Percentiles rank a stretch among this genome's conserved stretches.
Evolutionary conservation across 1,284 basidiomycete species (phyloP).

Genomic region (Sporisorium iseilematis-ciliati): DNA sequence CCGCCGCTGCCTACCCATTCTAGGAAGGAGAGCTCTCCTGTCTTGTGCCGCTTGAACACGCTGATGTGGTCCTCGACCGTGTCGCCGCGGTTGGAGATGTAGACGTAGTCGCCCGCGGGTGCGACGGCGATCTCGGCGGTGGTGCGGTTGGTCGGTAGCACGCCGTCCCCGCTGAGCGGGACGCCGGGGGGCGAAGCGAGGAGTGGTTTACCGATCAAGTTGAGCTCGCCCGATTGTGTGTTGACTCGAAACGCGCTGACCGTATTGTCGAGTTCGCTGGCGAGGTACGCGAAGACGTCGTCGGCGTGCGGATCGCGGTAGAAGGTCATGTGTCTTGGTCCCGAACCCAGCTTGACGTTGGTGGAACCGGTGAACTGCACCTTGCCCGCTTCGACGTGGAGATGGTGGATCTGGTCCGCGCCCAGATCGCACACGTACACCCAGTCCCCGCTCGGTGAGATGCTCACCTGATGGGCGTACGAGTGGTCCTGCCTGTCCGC

Average conservation of each 20-base stretch:
- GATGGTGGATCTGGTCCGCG: conserved; percentile 57
- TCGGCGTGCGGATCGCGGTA: conserved; percentile 17
- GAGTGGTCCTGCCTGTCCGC: conserved; percentile 51
- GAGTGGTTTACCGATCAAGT: conserved; percentile 26
- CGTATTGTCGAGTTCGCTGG: conserved; percentile 53
- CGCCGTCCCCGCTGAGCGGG: conserved; percentile 34
- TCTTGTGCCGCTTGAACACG: conserved; percentile 38
- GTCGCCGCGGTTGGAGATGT: conserved; percentile 56
- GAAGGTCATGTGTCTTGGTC: conserved; percentile 50
- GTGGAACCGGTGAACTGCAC: conserved; percentile 28
- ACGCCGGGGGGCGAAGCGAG: conserved; percentile 49
- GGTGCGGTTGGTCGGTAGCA: conserved; percentile 48
- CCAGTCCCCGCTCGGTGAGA: conserved; percentile 40
- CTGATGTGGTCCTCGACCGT: conserved; percentile 52
- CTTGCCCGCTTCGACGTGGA: conserved; percentile 12
- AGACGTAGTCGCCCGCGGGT: conserved; percentile 51
- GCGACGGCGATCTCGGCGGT: conserved; percentile 57
- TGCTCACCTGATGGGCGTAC: conserved; percentile 59
- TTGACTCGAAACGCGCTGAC: conserved; percentile 43
- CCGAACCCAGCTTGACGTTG: conserved; percentile 35
- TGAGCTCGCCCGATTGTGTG: conserved; percentile 23
- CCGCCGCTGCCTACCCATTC: conserved; percentile 54
- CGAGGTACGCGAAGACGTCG: conserved; percentile 43
- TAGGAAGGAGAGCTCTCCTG: conserved; percentile 33
- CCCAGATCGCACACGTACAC: conserved; percentile 62